Percentiles rank a stretch among this genome's conserved stretches.
phyloP scores from a whole-genome alignment of 2,329 filamentous ascomycete genomes.

The Zasmidium cellare region DNA sequence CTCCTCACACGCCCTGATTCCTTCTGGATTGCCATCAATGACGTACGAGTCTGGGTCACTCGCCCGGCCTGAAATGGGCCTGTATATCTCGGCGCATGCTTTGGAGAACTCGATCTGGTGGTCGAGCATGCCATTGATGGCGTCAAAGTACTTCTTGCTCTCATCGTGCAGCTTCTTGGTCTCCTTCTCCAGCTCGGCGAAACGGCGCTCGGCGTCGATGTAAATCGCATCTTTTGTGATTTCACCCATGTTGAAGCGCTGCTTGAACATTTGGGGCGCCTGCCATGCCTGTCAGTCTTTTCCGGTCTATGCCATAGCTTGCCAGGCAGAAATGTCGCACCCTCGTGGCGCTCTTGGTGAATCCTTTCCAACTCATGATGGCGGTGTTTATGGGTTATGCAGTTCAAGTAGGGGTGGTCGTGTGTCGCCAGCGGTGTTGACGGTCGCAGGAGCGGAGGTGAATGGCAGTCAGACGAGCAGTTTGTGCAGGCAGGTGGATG shows the following conservation, averaged over 20 bases:
- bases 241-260: constrained; percentile 93
- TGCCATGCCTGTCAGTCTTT: constrained; percentile 32
- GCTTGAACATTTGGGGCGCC: constrained; percentile 90
- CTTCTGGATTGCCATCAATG: constrained; percentile 84
- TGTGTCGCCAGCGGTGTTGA: background rate
- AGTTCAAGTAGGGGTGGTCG: background rate
- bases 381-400: constrained; percentile 13
- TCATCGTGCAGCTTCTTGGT: constrained; percentile 97
- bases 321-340: constrained; percentile 52
- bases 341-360: constrained; percentile 84
- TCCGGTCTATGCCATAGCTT: background rate
- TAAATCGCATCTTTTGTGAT: constrained; percentile 94
- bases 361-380: constrained; percentile 94
- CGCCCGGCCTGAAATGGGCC: constrained; percentile 92
- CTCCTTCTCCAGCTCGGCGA: constrained; percentile 85
- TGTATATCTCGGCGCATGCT: constrained; percentile 94
- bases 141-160: constrained; percentile 94
- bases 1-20: constrained; percentile 92
- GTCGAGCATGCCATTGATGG: constrained; percentile 95
- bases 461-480: constrained; percentile 7
- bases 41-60: constrained; percentile 86
- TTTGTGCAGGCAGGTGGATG: background rate
- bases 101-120: constrained; percentile 99
- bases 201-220: constrained; percentile 88
- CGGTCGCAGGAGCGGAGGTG: background rate